phyloP scores from a whole-genome alignment of 208 protist species.

The Leishmania mexicana region DNA sequence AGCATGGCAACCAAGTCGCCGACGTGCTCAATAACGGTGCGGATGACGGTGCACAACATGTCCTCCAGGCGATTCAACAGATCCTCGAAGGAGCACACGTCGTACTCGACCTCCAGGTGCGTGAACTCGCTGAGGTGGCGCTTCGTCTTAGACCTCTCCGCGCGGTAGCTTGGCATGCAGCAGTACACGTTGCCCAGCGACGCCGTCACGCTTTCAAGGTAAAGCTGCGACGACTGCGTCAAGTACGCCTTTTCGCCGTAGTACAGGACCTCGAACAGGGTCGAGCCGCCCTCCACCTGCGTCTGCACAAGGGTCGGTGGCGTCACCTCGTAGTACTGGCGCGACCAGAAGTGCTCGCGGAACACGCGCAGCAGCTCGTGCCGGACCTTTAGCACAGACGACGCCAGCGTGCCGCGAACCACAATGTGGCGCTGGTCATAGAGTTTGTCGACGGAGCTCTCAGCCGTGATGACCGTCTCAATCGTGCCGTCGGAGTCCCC shows the following conservation, averaged over 20 bases:
- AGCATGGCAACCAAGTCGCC: slow-evolving; percentile 87
- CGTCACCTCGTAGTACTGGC: slow-evolving; percentile 94
- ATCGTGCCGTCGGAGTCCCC: slow-evolving; percentile 81
- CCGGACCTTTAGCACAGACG: slow-evolving; percentile 92
- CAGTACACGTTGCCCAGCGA: slow-evolving; percentile 97
- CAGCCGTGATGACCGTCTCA: slow-evolving; percentile 90
- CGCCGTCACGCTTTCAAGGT: slow-evolving; percentile 97
- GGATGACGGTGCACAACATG: slow-evolving; percentile 90
- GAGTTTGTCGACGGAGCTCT: slow-evolving; percentile 92
- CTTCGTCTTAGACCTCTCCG: slow-evolving; percentile 98
- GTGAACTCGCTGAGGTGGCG: slow-evolving; percentile 99
- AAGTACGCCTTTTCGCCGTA: slow-evolving; percentile 98
- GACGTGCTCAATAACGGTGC: slow-evolving; percentile 71
- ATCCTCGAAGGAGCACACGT: slow-evolving; percentile 97
- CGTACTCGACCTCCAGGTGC: slow-evolving; percentile 98
- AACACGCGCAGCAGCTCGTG: slow-evolving; percentile 92
- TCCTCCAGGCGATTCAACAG: slow-evolving; percentile 96
- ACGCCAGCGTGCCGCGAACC: slow-evolving; percentile 89
- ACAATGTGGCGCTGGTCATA: slow-evolving; percentile 97
- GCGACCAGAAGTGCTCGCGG: slow-evolving; percentile 95
- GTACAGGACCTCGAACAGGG: slow-evolving; percentile 98
- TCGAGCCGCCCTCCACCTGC: slow-evolving; percentile 98
- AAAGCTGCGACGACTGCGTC: slow-evolving; percentile 99
- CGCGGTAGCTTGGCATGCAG: slow-evolving; percentile 96
- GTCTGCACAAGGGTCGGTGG: slow-evolving; percentile 99